phyloP scores from a whole-genome alignment of 345 rosid genomes.

The Linum usitatissimum region DNA sequence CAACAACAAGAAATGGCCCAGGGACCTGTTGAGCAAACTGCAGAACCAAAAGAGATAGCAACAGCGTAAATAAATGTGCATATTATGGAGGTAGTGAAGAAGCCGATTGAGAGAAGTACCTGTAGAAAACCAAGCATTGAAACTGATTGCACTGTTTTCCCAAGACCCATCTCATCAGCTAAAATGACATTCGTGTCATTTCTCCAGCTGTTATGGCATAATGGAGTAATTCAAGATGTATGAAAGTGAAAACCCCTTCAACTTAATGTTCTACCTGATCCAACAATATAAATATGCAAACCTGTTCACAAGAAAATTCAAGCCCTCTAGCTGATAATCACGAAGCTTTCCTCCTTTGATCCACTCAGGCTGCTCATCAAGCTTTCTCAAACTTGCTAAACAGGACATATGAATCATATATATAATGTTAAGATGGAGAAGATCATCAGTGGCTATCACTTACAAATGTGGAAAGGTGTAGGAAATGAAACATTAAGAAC shows the following conservation, averaged over 20 bases:
- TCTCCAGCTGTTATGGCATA: slow-evolving; percentile 63
- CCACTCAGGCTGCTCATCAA: slow-evolving; percentile 98
- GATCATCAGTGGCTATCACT: neutral
- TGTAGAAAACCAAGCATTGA: slow-evolving; percentile 98
- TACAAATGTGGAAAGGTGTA: neutral
- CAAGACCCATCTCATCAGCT: slow-evolving; percentile 99
- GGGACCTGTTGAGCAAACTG: slow-evolving; percentile 94
- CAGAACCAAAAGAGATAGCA: slow-evolving; percentile 10
- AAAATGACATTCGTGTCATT: slow-evolving; percentile 99
- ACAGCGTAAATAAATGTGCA: slow-evolving; percentile 2
- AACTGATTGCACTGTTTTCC: slow-evolving; percentile 98
- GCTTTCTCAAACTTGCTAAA: slow-evolving; percentile 83
- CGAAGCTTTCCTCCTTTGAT: slow-evolving; percentile 91
- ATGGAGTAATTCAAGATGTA: slow-evolving; percentile 12
- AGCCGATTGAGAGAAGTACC: slow-evolving; percentile 29
- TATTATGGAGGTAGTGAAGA: neutral
- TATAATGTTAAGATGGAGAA: neutral
- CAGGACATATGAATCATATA: slow-evolving; percentile 3
- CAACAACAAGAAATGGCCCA: slow-evolving; percentile 98
- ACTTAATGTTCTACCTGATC: neutral
- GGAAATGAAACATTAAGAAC: neutral
- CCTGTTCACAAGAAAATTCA: slow-evolving; percentile 98
- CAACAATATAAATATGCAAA: slow-evolving; percentile 21
- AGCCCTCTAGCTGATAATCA: slow-evolving; percentile 95
- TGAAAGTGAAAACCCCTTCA: neutral